A percentile compares a stretch with the other conserved stretches of the same genome.
These are phyloP conservation scores for Colletotrichum gloeosporioides DNA, from an alignment of 2,329 filamentous ascomycete species.

Conservation along the genomic window DNA sequence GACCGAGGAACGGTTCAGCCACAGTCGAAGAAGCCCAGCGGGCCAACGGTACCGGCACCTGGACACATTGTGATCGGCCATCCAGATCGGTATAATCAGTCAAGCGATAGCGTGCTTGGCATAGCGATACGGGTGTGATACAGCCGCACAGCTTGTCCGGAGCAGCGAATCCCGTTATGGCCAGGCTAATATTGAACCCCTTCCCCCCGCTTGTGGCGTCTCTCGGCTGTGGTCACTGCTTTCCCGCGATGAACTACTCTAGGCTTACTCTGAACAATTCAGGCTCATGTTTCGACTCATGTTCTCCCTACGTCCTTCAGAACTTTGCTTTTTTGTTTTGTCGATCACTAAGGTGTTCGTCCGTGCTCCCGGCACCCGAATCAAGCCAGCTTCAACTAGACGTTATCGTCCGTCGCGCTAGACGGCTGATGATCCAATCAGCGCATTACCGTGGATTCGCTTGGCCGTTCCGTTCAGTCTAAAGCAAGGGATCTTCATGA, in stretches of 20 bases:
- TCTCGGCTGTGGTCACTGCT: neutral
- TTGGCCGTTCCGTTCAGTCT: neutral
- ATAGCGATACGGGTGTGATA: neutral
- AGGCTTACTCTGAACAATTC: neutral
- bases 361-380: neutral
- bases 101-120: conserved; percentile 5
- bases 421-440: neutral
- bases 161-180: neutral
- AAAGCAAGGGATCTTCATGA: neutral
- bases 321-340: neutral
- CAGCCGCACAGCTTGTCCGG: neutral
- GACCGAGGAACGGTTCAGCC: neutral
- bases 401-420: neutral
- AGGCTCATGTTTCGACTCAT: neutral
- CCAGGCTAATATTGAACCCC: neutral
- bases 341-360: neutral
- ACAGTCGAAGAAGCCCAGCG: neutral
- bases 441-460: neutral
- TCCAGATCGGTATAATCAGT: neutral
- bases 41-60: neutral
- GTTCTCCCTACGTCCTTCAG: neutral
- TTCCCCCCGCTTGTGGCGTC: neutral
- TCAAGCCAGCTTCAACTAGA: neutral
- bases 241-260: neutral
- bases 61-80: neutral